Base-by-base conservation (phyloP, 1,139 yeast species). In the Tardiomyces depauwii region DNA sequence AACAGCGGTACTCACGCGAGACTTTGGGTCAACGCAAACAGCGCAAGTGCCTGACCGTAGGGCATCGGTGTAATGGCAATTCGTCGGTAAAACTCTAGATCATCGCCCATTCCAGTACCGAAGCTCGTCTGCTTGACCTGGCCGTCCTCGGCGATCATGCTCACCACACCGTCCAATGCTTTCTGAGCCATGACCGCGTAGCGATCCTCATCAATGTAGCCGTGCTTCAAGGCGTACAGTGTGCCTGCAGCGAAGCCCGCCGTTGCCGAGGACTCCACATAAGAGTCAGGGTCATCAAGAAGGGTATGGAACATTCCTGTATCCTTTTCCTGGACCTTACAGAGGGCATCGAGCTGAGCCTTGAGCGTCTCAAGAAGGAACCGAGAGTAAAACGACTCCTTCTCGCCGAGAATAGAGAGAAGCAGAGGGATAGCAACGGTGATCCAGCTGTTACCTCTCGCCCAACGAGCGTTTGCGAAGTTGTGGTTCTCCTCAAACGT, bases 231-330 rank as follows among this genome's bases (percentile, higher is more conserved):
- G 16, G 58, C 63, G 46, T 65, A 65, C 44, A 65, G 55, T 19
- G 64, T 63, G 9, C 69, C 69, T 49, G 59, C 64, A 5, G 69
- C 68, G 53, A 65, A 61, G 10, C 69, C 69, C 18, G 69, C 69
- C 40, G 66, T 55, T 7, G 69, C 68, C 12, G 67, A 63, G 2
- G 66, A 58, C 47, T 65, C 68, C 18, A 60, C 49, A 45, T 65
- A 65, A 2, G 67, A 60, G 2, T 56, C 46, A 11, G 57, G 53
- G 46, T 64, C 68, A 48, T 65, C 65, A 28, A 65, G 53, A 14
- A 65, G 53, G 1, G 69, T 65, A 47, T 64, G 67, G 64, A 65
- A 65, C 45, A 63, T 53, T 1, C 69, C 69, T 7, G 60, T 27
- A 5, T 44, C 43, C 45, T 38, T 23, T 42, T 63, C 66, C 49